phyloP scores from a whole-genome alignment of 2,329 filamentous ascomycete species.

The Colletotrichum cuscutae region DNA sequence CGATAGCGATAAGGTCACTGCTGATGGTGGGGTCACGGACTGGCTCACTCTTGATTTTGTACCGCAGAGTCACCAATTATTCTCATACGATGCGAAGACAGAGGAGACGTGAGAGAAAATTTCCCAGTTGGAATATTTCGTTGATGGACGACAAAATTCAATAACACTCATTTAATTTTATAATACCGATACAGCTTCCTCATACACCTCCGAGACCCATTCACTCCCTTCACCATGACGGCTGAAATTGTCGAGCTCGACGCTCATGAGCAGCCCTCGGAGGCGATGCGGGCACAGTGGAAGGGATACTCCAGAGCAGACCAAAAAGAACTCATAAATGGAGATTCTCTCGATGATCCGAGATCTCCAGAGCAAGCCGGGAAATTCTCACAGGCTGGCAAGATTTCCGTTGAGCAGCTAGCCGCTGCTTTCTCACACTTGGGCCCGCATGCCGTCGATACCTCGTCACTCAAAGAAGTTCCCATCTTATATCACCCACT shows the following conservation, averaged over 20 bases:
- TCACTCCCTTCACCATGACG: constrained; percentile 44
- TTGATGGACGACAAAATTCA: background rate
- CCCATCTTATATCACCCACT: constrained; percentile 72
- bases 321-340: constrained; percentile 58
- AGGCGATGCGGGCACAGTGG: constrained; percentile 75
- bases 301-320: constrained; percentile 77
- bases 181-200: background rate
- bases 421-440: constrained; percentile 56
- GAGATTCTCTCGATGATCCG: constrained; percentile 65
- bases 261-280: constrained; percentile 81
- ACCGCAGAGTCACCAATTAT: constrained; percentile 3
- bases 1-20: constrained; percentile 25
- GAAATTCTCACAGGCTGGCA: constrained; percentile 57
- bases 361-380: constrained; percentile 48
- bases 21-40: constrained; percentile 24
- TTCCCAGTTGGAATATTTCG: background rate
- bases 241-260: constrained; percentile 67
- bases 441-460: constrained; percentile 44
- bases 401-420: constrained; percentile 55
- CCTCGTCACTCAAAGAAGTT: constrained; percentile 47
- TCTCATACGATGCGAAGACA: constrained; percentile 20
- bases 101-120: background rate
- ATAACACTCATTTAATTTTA: background rate
- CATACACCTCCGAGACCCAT: background rate
- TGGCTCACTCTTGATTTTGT: constrained; percentile 23